Percentiles rank a stretch among this genome's conserved stretches.
phyloP scores from a whole-genome alignment of 345 rosid species.

The Toxicodendron radicans region DNA sequence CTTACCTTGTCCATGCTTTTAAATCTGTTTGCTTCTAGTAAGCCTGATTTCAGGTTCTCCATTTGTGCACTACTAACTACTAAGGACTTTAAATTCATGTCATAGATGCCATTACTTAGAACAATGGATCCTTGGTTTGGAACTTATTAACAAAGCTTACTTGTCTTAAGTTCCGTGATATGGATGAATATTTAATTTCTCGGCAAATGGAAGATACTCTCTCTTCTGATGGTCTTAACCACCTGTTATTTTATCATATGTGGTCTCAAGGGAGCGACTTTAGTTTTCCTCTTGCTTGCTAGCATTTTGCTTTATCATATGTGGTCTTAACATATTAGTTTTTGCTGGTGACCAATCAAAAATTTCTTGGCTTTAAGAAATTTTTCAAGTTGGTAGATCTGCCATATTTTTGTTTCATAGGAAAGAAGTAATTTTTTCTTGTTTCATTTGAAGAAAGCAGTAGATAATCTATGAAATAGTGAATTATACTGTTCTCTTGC shows the following conservation, averaged over 20 bases:
- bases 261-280: not conserved
- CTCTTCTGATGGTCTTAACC: not conserved
- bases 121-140: not conserved
- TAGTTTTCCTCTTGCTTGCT: not conserved
- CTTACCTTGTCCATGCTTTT: not conserved
- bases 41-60: constrained; percentile 7
- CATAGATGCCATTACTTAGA: not conserved
- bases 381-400: not conserved
- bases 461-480: not conserved
- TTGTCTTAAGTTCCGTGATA: not conserved
- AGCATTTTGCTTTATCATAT: not conserved
- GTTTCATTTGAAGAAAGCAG: too few relatives aligned
- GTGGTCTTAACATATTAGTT: not conserved
- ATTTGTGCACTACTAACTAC: not conserved
- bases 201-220: not conserved
- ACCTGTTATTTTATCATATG: not conserved
- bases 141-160: not conserved
- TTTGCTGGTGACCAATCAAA: not conserved
- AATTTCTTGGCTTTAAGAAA: not conserved
- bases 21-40: constrained; percentile 7
- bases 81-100: not conserved
- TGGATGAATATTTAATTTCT: not conserved
- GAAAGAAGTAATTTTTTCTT: not conserved
- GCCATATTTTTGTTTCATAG: not conserved
- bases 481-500: not conserved